Base-by-base conservation (phyloP, 768 basidiomycete genomes). In the Calocybe indica region DNA sequence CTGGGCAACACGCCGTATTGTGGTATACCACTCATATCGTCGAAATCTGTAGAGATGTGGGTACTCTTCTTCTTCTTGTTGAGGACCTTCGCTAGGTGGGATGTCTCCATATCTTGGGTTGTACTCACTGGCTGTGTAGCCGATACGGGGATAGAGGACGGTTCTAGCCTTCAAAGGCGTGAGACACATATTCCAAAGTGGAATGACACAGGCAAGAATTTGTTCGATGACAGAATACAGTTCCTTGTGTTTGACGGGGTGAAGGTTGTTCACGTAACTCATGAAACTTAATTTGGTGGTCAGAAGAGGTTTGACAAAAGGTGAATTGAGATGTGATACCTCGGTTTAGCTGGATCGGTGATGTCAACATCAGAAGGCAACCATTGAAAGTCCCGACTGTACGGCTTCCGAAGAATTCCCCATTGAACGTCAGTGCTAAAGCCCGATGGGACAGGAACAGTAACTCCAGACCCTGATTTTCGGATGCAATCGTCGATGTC, bases 241-340 rank as follows among this genome's bases (percentile, higher is more conserved):
- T 14, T 55, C 39, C 37, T 30, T 13, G 46, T 58, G 54, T 7
- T 49, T 46, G 5, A 52, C 31, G 5, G 69, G 71, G 48, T 71
- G 62, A 7, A 73, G 55, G 44, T 69, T 70, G 51, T 73, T 73
- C 55, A 72, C 71, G 50, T 74, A 73, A 7, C 63, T 62, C 10
- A 41, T 51, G 30, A 65, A 58, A 11, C 58, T 58, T 32, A 5
- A 48, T 37, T 14, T 10, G 6, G 44, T 6, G 13, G 4, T 12
- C 10, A 34, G 15, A 4, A 11, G 3, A 14, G 11, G 7, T n/a
- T 43, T 12, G 11, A 43, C 29, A 30, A 14, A 14, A 28, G 22
- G 31, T 9, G 4, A 3, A 22, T 41, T 9, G 15, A 43, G 30
- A 28, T 14, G 34, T 33, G n/a, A 31, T 4, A 43, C 22, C n/a